Conservation (phyloP, 768 basidiomycete genomes). For the Mycena galopus region DNA sequence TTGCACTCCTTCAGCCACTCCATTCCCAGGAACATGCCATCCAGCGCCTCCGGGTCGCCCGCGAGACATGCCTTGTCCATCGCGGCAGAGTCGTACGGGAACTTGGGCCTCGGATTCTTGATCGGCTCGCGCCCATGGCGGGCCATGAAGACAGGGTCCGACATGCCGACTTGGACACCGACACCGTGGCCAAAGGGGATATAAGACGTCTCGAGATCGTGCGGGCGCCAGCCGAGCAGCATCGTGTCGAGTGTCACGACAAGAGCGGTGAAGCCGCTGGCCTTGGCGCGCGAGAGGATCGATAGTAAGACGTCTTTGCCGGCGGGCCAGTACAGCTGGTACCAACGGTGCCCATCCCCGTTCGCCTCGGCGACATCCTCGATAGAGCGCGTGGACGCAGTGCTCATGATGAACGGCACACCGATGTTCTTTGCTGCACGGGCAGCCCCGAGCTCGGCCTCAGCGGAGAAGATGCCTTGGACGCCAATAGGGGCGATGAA, state of each 20-base stretch:
- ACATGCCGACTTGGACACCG: constrained; percentile 74
- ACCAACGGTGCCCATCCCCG: constrained; percentile 79
- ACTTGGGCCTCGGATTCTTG: constrained; percentile 55
- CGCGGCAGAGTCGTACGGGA: constrained; percentile 70
- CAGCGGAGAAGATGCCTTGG: constrained; percentile 78
- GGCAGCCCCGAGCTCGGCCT: constrained; percentile 80
- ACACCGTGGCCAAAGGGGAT: constrained; percentile 77
- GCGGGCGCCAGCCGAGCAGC: constrained; percentile 80
- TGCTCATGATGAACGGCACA: constrained; percentile 81
- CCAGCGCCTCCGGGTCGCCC: constrained; percentile 59
- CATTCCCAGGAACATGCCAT: constrained; percentile 58
- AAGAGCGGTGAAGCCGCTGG: constrained; percentile 74
- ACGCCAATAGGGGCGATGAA: constrained; percentile 84
- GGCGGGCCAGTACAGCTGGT: constrained; percentile 85
- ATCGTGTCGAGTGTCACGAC: constrained; percentile 87
- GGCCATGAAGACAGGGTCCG: constrained; percentile 86
- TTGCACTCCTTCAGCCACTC: constrained; percentile 76
- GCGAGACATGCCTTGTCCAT: constrained; percentile 55
- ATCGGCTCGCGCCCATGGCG: constrained; percentile 62
- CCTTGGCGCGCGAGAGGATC: constrained; percentile 74
- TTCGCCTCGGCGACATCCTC: constrained; percentile 84
- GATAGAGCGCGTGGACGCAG: constrained; percentile 78
- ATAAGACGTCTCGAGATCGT: constrained; percentile 75
- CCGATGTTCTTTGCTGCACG: constrained; percentile 72
- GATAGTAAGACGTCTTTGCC: constrained; percentile 73